Evolutionary conservation across 2,329 filamentous ascomycete genomes (phyloP), one percentile per base, ranked within the genome.

Genomic region (Talaromyces sp.): DNA sequence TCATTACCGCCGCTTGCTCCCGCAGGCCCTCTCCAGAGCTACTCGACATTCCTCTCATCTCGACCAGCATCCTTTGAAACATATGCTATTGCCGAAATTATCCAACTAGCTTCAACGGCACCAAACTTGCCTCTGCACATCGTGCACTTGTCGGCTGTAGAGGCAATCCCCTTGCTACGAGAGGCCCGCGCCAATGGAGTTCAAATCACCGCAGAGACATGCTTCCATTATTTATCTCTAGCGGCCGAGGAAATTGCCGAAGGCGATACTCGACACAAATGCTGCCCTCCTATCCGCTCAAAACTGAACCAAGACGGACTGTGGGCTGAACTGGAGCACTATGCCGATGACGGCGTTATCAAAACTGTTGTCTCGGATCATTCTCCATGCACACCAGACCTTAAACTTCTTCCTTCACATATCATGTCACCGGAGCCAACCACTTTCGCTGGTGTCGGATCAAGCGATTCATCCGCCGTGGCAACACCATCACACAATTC

Each of bases 351-450:
- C 66, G 90, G 90, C 9, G 90, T 95, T 63, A 92, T 99, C 73
- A 84, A 86, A 69, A 97, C 94, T 0, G 83, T 99, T 31, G 94
- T 99, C 2, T 95, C 89, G 0, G 94, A 97, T 70, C 94, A 99
- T 78, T 96, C 90, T 5, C 94, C 94, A 5, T 97, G 94, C 79
- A 97, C 94, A 3, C 93, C 94, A 0, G 87, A 96, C 69, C 82
- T 99, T 56, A 99, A 99, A 75, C 83, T 96, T 17, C 83, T 97
- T 0, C 92, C 93, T 0, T 73, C 80, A 0, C 82, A 87, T 64
- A 80, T 94, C n/a, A 83, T 80, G 15, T 66, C 63, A 60, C 43
- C 22, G 2, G 35, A 43, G 19, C 54, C 31, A 17, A 43, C 19
- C 48, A 28, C 37, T 35, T 8, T 22, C 22, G 46, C 48, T 25